Evolutionary conservation across 768 basidiomycete species (phyloP).

Genomic region (Trametes punicea): DNA sequence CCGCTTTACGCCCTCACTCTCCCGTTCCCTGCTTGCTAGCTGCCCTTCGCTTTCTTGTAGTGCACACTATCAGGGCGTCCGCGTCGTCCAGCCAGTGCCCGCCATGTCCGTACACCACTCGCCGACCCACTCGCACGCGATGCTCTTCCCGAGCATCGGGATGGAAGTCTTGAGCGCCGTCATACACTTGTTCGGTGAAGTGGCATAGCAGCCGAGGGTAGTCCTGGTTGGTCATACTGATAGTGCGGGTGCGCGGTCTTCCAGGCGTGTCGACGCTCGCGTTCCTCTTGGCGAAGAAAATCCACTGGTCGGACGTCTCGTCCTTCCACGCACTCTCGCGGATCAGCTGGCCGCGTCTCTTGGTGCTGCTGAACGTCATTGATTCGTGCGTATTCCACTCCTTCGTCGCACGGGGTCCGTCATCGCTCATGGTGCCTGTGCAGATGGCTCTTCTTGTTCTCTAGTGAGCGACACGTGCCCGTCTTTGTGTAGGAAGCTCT

Average conservation of each 20-base stretch:
- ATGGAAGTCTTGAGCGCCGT: constrained; percentile 13
- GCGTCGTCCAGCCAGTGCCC: background rate
- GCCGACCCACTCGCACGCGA: constrained; percentile 7
- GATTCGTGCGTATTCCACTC: constrained; percentile 31
- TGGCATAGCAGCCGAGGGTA: too few species aligned
- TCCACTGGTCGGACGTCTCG: constrained; percentile 31
- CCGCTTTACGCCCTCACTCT: background rate
- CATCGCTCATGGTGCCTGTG: background rate
- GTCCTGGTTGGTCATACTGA: too few species aligned
- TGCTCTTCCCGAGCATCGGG: constrained; percentile 16
- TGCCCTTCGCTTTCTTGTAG: too few species aligned
- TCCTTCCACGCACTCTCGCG: constrained; percentile 28
- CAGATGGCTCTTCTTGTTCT: constrained; percentile 41
- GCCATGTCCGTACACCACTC: background rate
- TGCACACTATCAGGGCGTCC: background rate
- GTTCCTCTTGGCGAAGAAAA: constrained; percentile 40
- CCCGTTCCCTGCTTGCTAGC: background rate
- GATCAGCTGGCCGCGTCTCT: constrained; percentile 40
- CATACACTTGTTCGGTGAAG: constrained; percentile 19
- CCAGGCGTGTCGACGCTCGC: constrained; percentile 33
- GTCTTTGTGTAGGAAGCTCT: background rate
- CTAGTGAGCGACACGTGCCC: constrained; percentile 29
- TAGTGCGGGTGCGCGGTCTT: too few species aligned
- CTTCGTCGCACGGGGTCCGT: too few species aligned
- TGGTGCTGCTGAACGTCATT: constrained; percentile 39